Conservation (phyloP, 352 stramenopile species). For the Pythium dissimile region DNA sequence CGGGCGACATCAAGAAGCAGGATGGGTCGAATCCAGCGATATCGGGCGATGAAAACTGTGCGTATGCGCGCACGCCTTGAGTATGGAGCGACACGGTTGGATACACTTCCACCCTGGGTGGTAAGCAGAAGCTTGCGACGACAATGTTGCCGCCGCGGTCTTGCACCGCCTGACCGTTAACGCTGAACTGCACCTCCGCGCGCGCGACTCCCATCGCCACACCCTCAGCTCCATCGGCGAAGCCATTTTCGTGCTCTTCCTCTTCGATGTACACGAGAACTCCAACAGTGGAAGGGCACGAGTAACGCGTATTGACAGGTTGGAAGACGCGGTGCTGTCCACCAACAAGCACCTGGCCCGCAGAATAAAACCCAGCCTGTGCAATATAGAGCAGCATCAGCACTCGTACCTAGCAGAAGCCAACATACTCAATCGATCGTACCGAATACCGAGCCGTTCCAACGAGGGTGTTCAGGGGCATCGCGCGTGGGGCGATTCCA, state of each 20-base stretch:
- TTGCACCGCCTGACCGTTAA: constrained; percentile 60
- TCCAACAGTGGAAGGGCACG: constrained; percentile 66
- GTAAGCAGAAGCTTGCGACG: constrained; percentile 57
- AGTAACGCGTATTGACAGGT: constrained; percentile 49
- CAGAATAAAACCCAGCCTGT: constrained; percentile 82
- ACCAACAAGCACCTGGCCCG: constrained; percentile 69
- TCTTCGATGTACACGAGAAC: constrained; percentile 65
- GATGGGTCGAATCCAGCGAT: constrained; percentile 48
- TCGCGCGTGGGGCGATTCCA: constrained; percentile 65
- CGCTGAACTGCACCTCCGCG: constrained; percentile 66
- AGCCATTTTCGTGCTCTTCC: constrained; percentile 20
- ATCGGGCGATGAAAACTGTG: constrained; percentile 74
- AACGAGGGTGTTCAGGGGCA: constrained; percentile 78
- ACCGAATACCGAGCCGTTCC: constrained; percentile 79
- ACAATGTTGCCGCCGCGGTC: constrained; percentile 51
- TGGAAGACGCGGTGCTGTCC: constrained; percentile 55
- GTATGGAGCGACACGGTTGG: constrained; percentile 84
- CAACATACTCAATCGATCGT: constrained; percentile 3
- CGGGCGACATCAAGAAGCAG: constrained; percentile 38
- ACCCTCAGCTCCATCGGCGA: background rate
- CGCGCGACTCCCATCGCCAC: constrained; percentile 13
- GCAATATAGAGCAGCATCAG: background rate
- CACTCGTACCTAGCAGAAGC: background rate
- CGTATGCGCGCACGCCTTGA: constrained; percentile 71
- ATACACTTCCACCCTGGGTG: constrained; percentile 65